Conservation (phyloP, 2,329 filamentous ascomycete genomes). For the Aspergillus flavus region DNA sequence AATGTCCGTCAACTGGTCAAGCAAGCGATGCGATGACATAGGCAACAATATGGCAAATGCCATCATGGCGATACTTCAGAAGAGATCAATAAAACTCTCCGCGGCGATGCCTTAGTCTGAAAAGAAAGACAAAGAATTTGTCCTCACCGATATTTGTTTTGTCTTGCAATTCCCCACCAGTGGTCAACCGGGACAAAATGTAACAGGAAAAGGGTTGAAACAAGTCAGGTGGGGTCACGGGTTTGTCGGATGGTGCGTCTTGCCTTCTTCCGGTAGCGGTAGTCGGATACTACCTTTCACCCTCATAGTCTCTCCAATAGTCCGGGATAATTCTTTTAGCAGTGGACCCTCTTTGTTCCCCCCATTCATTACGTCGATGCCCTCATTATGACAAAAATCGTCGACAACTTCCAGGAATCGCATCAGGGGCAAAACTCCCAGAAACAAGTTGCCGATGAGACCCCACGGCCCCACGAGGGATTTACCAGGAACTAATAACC, state of each 20-base stretch:
- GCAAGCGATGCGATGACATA: too few relatives aligned
- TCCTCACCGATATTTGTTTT: not conserved
- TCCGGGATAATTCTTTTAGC: not conserved
- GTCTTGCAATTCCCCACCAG: not conserved
- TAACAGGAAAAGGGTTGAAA: not conserved
- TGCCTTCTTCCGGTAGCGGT: not conserved
- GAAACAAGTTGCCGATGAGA: slow-evolving; percentile 23
- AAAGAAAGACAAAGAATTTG: not conserved
- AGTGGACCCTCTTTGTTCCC: too few relatives aligned
- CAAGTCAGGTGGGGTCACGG: not conserved
- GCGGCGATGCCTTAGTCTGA: not conserved
- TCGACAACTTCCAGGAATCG: slow-evolving; percentile 17
- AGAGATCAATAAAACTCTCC: not conserved
- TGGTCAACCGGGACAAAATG: not conserved
- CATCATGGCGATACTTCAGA: not conserved
- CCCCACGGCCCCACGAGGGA: slow-evolving; percentile 10
- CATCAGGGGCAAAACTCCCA: not conserved
- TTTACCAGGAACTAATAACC: slow-evolving; percentile 7
- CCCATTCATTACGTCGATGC: not conserved
- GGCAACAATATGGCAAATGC: not conserved
- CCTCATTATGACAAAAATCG: not conserved
- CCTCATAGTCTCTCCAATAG: not conserved
- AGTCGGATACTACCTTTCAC: not conserved
- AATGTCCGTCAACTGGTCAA: too few relatives aligned
- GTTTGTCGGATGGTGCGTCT: not conserved